Percentiles rank a stretch among this genome's conserved stretches.
phyloP scores from a whole-genome alignment of 140 eudicot species.

The Bidens hawaiensis region DNA sequence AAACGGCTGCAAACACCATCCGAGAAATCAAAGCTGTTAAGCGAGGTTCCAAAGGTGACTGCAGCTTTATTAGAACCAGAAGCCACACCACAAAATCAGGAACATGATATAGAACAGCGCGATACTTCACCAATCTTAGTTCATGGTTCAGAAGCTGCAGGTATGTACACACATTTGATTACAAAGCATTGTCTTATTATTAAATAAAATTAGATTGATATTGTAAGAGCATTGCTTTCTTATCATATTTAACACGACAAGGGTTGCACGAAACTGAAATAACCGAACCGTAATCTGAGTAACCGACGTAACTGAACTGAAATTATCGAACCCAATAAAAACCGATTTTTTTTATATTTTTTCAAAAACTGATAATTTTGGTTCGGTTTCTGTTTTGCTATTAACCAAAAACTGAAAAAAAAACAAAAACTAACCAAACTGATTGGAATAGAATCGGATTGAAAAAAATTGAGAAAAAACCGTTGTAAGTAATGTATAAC shows the following conservation, averaged over 20 bases:
- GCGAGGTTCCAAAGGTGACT: conserved; percentile 61
- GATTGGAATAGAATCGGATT: too few relatives aligned
- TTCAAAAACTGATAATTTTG: too few relatives aligned
- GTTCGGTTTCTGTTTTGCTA: too few relatives aligned
- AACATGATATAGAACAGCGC: conserved; percentile 8
- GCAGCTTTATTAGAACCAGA: conserved; percentile 60
- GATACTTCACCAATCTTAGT: conserved; percentile 30
- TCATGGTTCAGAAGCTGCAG: conserved; percentile 35
- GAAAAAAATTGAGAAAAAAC: too few relatives aligned
- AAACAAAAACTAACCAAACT: too few relatives aligned
- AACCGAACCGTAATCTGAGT: too few relatives aligned
- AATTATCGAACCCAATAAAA: too few relatives aligned
- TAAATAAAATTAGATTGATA: not conserved
- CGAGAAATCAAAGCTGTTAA: conserved; percentile 52
- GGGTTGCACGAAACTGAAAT: too few relatives aligned
- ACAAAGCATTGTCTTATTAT: not conserved
- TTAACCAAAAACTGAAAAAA: too few relatives aligned
- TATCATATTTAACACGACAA: not conserved
- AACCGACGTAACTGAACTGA: too few relatives aligned
- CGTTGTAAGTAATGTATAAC: too few relatives aligned
- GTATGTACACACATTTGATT: conserved; percentile 15
- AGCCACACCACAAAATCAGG: conserved; percentile 10
- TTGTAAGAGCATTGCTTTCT: not conserved
- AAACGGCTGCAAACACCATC: conserved; percentile 56
- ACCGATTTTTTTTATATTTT: too few relatives aligned